Evolutionary conservation across 2,329 filamentous ascomycete genomes (phyloP).

Genomic region (Gaeumannomyces sp.): DNA sequence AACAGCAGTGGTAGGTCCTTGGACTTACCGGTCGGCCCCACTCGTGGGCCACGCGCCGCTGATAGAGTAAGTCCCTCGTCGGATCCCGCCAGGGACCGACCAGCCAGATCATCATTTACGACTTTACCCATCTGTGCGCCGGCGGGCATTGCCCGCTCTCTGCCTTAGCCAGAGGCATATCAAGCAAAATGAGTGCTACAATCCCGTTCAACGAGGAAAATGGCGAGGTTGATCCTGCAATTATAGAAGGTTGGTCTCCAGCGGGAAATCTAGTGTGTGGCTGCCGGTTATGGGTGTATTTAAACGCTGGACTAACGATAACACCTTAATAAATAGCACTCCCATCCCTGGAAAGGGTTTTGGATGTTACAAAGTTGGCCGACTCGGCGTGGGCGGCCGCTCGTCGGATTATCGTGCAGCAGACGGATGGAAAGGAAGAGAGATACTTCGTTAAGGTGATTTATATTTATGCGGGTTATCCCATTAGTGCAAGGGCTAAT

Average conservation of each 20-base stretch:
- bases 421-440: slow-evolving; percentile 17
- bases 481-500: no score
- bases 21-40: no score
- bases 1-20: no score
- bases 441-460: slow-evolving; percentile 25
- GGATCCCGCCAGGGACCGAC: no score
- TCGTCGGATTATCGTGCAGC: slow-evolving; percentile 18
- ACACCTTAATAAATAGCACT: slow-evolving; percentile 15
- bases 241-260: background rate
- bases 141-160: no score
- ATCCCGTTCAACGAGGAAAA: background rate
- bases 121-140: no score
- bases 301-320: background rate
- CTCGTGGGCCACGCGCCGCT: no score
- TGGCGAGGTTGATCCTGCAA: slow-evolving; percentile 3
- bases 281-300: background rate
- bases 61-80: no score
- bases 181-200: no score
- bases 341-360: slow-evolving; percentile 15
- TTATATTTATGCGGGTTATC: background rate
- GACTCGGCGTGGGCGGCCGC: slow-evolving; percentile 22
- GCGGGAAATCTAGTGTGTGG: no score
- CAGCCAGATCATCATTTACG: no score
- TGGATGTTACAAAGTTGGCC: slow-evolving; percentile 16
- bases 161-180: no score